A percentile compares a stretch with the other conserved stretches of the same genome.
phyloP scores from a whole-genome alignment of 768 basidiomycete genomes.

The Pisolithus marmoratus region DNA sequence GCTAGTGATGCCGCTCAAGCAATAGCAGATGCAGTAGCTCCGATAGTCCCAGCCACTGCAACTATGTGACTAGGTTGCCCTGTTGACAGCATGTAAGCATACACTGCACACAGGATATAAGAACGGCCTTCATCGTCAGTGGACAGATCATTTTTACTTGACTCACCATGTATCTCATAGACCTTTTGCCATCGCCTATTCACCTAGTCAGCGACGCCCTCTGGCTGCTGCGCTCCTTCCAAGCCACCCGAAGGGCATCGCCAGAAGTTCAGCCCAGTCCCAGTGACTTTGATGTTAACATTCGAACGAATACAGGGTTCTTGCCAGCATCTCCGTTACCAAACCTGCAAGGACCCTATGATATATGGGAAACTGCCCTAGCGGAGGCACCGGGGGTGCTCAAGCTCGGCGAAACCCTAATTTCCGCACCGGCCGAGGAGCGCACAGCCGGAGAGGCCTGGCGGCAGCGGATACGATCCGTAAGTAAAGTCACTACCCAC shows the following conservation, averaged over 20 bases:
- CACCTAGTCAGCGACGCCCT: constrained; percentile 44
- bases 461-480: constrained; percentile 57
- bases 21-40: constrained; percentile 12
- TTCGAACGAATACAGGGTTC: constrained; percentile 64
- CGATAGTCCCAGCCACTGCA: constrained; percentile 23
- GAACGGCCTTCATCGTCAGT: neutral
- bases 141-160: constrained; percentile 5
- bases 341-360: constrained; percentile 47
- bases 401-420: constrained; percentile 51
- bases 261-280: constrained; percentile 31
- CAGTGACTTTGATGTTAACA: constrained; percentile 47
- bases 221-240: constrained; percentile 41
- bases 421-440: constrained; percentile 42
- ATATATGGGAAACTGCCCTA: constrained; percentile 69
- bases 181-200: constrained; percentile 49
- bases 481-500: constrained; percentile 34
- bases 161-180: constrained; percentile 21
- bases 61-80: constrained; percentile 29
- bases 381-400: constrained; percentile 47
- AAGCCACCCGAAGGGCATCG: constrained; percentile 26
- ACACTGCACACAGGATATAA: constrained; percentile 27
- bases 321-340: constrained; percentile 65
- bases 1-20: constrained; percentile 24
- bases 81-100: constrained; percentile 23
- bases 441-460: constrained; percentile 58